Evolutionary conservation across 2,329 filamentous ascomycete genomes (phyloP).

Genomic region (Phyllosticta paracitricarpa): DNA sequence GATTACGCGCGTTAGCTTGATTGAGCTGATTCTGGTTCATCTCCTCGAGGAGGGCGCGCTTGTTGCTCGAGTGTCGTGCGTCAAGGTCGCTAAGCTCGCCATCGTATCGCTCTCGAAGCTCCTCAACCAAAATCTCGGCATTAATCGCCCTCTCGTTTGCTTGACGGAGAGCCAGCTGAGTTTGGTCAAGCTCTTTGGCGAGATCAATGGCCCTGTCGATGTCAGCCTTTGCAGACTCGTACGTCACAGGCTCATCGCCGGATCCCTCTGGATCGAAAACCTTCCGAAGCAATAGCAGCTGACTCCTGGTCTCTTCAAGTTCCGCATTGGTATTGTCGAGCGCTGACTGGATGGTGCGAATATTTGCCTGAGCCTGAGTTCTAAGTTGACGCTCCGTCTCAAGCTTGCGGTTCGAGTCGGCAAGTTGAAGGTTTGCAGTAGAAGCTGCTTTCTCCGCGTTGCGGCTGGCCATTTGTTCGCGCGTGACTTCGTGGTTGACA

Average conservation of each 20-base stretch:
- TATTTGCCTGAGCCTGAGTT: conserved; percentile 74
- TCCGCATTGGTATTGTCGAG: conserved; percentile 75
- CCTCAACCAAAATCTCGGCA: conserved; percentile 72
- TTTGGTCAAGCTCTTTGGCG: conserved; percentile 73
- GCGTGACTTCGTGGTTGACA: conserved; percentile 79
- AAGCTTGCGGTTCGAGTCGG: conserved; percentile 78
- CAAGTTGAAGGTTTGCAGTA: conserved; percentile 68
- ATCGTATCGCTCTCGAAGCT: conserved; percentile 63
- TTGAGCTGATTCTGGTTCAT: conserved; percentile 76
- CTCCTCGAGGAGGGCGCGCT: conserved; percentile 74
- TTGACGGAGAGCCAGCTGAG: conserved; percentile 79
- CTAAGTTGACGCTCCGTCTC: conserved; percentile 85
- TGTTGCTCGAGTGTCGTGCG: conserved; percentile 49
- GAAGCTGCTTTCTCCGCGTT: conserved; percentile 85
- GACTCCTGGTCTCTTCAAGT: conserved; percentile 66
- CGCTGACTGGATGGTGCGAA: conserved; percentile 67
- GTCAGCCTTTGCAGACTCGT: conserved; percentile 62
- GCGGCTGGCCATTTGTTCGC: conserved; percentile 80
- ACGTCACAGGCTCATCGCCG: conserved; percentile 45
- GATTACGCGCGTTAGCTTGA: conserved; percentile 38
- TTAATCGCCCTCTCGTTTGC: conserved; percentile 71
- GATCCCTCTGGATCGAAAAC: conserved; percentile 70
- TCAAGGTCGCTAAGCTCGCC: conserved; percentile 61
- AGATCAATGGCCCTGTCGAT: conserved; percentile 61
- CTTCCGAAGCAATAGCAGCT: conserved; percentile 73